phyloP scores from a whole-genome alignment of 257 asterid species.

The Apocynum venetum region DNA sequence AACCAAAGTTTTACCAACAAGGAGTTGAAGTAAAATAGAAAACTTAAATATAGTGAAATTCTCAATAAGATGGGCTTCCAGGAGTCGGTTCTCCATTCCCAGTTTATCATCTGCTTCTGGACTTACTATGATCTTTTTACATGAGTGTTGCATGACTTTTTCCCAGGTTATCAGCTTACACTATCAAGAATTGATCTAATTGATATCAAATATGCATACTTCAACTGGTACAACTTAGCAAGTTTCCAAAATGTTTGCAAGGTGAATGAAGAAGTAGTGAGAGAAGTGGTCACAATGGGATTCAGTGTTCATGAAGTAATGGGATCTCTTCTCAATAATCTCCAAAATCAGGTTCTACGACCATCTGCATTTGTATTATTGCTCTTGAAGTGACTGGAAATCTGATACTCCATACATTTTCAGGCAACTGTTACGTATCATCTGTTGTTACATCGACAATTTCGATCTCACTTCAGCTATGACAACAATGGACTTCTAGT shows the following conservation, averaged over 20 bases:
- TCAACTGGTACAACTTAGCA: background rate
- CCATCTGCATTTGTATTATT: conserved; percentile 3
- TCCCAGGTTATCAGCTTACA: background rate
- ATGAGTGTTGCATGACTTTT: background rate
- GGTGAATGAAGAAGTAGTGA: conserved; percentile 40
- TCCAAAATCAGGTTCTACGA: conserved; percentile 44
- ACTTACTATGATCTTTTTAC: background rate
- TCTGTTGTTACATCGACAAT: conserved; percentile 55
- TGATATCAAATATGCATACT: background rate
- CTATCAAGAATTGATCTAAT: background rate
- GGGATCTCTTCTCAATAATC: conserved; percentile 37
- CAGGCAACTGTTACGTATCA: conserved; percentile 55
- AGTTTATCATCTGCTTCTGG: background rate
- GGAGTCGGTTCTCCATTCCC: background rate
- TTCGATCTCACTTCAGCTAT: conserved; percentile 53
- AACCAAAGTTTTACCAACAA: background rate
- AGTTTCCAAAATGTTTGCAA: conserved; percentile 3
- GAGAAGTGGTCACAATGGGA: conserved; percentile 40
- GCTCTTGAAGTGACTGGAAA: background rate
- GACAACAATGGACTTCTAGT: conserved; percentile 65
- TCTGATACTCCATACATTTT: conserved; percentile 3
- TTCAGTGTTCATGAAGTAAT: conserved; percentile 36
- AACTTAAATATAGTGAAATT: background rate
- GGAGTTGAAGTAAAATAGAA: background rate
- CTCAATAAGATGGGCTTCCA: background rate